Conservation (phyloP, 192 early-diverging fungal genomes). For the Coemansia guatemalensis region DNA sequence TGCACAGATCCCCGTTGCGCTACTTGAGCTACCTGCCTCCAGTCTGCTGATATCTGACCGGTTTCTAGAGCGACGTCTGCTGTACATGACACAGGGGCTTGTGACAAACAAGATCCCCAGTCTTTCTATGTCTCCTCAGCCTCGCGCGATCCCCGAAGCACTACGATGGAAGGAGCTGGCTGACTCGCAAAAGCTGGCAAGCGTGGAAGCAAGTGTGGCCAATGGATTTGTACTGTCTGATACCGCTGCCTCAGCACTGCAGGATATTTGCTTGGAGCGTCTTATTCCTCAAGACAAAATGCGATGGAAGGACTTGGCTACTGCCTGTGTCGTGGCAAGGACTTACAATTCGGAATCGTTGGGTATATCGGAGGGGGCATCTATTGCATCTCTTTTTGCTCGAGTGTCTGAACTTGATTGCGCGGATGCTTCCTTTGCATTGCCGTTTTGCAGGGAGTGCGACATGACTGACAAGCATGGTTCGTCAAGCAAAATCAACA, state of each 20-base stretch:
- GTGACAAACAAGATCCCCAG: background rate
- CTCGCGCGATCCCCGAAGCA: background rate
- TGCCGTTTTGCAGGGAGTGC: too few relatives aligned
- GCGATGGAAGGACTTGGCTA: slow-evolving; percentile 1
- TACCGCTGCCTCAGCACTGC: background rate
- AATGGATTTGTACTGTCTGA: background rate
- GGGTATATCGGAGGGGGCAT: background rate
- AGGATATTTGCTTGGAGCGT: background rate
- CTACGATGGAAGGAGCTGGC: slow-evolving; percentile 2
- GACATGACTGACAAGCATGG: too few relatives aligned
- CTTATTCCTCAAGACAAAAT: background rate
- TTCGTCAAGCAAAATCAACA: background rate
- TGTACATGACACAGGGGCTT: background rate
- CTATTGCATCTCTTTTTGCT: too few relatives aligned
- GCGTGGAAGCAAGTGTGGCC: background rate
- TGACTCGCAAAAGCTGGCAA: background rate
- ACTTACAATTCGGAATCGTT: background rate
- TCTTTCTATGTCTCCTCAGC: background rate
- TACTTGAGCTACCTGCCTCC: background rate
- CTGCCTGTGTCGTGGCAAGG: background rate
- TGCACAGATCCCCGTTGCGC: background rate
- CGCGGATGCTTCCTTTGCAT: too few relatives aligned
- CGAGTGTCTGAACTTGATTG: too few relatives aligned
- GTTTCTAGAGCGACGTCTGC: background rate
- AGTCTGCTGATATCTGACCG: background rate